Conservation (phyloP, 805 yeast genomes). For the Kazachstania bromeliacearum region DNA sequence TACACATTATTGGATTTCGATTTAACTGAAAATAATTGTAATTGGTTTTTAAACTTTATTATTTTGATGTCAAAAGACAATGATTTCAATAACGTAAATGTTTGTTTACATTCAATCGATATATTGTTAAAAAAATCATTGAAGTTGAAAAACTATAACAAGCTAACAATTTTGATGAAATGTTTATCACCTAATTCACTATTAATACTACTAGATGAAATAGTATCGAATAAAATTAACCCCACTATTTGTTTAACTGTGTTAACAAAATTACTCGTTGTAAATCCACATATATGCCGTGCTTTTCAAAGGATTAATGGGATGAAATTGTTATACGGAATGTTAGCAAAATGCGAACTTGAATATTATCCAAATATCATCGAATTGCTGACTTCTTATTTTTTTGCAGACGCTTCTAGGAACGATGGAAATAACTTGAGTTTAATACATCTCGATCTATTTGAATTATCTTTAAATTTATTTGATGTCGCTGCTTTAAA, state of each 20-base stretch:
- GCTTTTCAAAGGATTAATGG: slow-evolving; percentile 21
- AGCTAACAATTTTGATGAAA: slow-evolving; percentile 38
- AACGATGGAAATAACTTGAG: too few species aligned
- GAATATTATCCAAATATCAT: neutral
- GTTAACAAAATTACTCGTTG: too few species aligned
- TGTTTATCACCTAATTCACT: slow-evolving; percentile 60
- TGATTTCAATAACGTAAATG: slow-evolving; percentile 17
- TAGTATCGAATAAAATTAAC: slow-evolving; percentile 15
- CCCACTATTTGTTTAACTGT: slow-evolving; percentile 11
- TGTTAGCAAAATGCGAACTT: neutral
- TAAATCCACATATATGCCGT: slow-evolving; percentile 15
- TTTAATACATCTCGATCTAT: too few species aligned
- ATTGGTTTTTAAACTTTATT: slow-evolving; percentile 42
- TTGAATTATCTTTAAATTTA: too few species aligned
- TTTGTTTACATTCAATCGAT: slow-evolving; percentile 27
- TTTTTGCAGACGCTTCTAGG: neutral
- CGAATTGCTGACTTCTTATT: neutral
- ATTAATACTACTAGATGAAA: slow-evolving; percentile 37
- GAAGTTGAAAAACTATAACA: slow-evolving; percentile 30
- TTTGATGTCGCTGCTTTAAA: too few species aligned
- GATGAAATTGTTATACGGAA: slow-evolving; percentile 1
- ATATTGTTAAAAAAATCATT: slow-evolving; percentile 30
- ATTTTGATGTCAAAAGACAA: slow-evolving; percentile 38
- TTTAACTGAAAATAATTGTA: slow-evolving; percentile 45
- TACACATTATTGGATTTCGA: slow-evolving; percentile 36